Evolutionary conservation across 2,329 filamentous ascomycete species (phyloP).

Genomic region (Dactylellina parvicollis): DNA sequence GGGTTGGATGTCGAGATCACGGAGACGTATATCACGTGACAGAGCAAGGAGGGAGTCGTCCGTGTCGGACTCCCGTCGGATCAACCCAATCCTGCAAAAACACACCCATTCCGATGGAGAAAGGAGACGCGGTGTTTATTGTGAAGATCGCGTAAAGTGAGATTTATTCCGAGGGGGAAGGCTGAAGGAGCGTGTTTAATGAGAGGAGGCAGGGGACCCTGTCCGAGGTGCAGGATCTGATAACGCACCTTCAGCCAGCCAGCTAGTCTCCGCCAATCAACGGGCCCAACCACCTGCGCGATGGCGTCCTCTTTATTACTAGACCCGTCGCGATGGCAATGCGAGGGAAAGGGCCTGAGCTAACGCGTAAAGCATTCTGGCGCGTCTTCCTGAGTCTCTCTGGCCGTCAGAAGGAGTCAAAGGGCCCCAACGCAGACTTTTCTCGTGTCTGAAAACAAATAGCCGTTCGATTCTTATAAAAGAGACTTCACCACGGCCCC

Average conservation of each 20-base stretch:
- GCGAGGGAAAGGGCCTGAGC: not conserved
- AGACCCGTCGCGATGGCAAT: slow-evolving; percentile 29
- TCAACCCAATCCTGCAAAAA: too few relatives aligned
- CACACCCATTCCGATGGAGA: too few relatives aligned
- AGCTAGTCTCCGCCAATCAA: not conserved
- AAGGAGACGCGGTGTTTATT: slow-evolving; percentile 14
- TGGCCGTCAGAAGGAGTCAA: not conserved
- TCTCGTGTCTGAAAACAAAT: slow-evolving; percentile 50
- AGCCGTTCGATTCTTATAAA: slow-evolving; percentile 43
- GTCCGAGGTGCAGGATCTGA: slow-evolving; percentile 32
- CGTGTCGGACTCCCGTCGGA: not conserved
- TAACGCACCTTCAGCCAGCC: slow-evolving; percentile 22
- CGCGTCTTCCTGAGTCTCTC: not conserved
- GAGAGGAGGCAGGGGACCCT: not conserved
- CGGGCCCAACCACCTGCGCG: not conserved
- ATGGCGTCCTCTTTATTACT: slow-evolving; percentile 17
- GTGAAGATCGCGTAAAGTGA: slow-evolving; percentile 20
- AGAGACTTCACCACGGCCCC: slow-evolving; percentile 10
- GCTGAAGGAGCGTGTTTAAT: not conserved
- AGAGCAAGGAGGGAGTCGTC: not conserved
- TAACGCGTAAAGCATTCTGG: not conserved
- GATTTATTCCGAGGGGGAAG: too few relatives aligned
- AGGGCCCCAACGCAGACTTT: not conserved
- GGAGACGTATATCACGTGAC: slow-evolving; percentile 5
- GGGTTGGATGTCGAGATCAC: not conserved